Base-by-base conservation (phyloP, 2,329 filamentous ascomycete genomes). In the Beauveria sp. region DNA sequence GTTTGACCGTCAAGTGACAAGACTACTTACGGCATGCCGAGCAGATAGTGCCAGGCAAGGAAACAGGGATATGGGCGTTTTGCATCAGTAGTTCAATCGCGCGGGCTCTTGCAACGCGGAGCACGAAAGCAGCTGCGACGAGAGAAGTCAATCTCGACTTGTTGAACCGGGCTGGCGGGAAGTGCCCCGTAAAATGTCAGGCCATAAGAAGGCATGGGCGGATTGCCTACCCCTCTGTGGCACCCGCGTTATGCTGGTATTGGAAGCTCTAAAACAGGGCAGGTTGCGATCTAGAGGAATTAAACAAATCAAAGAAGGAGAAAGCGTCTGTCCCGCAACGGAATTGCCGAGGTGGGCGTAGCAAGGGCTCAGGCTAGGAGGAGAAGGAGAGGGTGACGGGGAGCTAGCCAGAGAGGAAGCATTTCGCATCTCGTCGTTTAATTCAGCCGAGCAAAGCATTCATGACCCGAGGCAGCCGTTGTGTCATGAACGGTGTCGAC, bases 141-240 rank as follows among this genome's bases (percentile, higher is more conserved):
- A 14, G 20, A 16, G 1, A 53, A 24, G 42, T 22, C 26, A 22
- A 56, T 46, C 31, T 52, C 50, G 40, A 45, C 22, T 42, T 56
- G 18, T 18, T 45, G 53, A 43, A 46, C 53, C 53, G 26, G n/a
- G 45, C 34, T 46, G 26, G 42, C 53, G 40, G 53, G 52, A 55
- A 55, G 22, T n/a, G 53, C 53, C 53, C 53, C 53, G 53, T 56
- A 50, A 50, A 49, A 50, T 50, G 45, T 58, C 45, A 58, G 55
- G 55, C 55, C 45, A 58, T 34, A 50, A 58, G 8, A 46, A 38
- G 22, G 48, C 12, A 31, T 16, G 49, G 28, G 24, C n/a, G 40
- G 40, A n/a, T 56, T 31, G 53, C 8, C 22, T 20, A 42, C 55
- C 46, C 55, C 22, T 42, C 54, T 58, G 43, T 40, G 55, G 43